Conservation (phyloP, 2,329 filamentous ascomycete genomes). For the Monilinia fructigena region DNA sequence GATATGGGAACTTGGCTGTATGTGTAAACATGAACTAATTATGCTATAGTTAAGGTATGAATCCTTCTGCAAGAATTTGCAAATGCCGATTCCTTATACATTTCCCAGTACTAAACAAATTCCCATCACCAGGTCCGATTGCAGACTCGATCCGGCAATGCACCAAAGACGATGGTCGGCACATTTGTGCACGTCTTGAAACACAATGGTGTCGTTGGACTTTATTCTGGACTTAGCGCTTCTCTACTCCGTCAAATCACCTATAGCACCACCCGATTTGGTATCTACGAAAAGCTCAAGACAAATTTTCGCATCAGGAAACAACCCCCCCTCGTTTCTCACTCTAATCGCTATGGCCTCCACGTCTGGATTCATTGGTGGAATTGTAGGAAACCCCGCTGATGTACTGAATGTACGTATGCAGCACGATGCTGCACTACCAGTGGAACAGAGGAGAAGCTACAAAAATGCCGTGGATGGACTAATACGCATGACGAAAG, state of each 20-base stretch:
- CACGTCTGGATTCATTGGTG: conserved; percentile 81
- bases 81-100: not conserved
- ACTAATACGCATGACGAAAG: conserved; percentile 78
- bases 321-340: conserved; percentile 62
- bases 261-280: conserved; percentile 95
- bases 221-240: conserved; percentile 91
- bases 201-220: conserved; percentile 70
- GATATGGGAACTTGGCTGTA: not conserved
- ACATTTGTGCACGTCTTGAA: conserved; percentile 82
- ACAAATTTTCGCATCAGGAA: conserved; percentile 57
- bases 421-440: conserved; percentile 87
- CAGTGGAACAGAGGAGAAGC: conserved; percentile 70
- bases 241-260: conserved; percentile 91
- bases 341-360: conserved; percentile 81
- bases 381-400: conserved; percentile 87
- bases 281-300: conserved; percentile 94
- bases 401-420: conserved; percentile 98
- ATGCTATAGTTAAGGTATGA: conserved; percentile 35
- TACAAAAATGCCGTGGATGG: conserved; percentile 90
- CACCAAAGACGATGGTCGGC: conserved; percentile 76
- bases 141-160: conserved; percentile 76
- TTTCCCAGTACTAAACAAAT: conserved; percentile 15
- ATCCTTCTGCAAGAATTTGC: conserved; percentile 13
- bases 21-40: conserved; percentile 18
- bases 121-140: conserved; percentile 67